Evolutionary conservation across 768 basidiomycete species (phyloP), one percentile per base, ranked within the genome.

Genomic region (Boletales sp.): DNA sequence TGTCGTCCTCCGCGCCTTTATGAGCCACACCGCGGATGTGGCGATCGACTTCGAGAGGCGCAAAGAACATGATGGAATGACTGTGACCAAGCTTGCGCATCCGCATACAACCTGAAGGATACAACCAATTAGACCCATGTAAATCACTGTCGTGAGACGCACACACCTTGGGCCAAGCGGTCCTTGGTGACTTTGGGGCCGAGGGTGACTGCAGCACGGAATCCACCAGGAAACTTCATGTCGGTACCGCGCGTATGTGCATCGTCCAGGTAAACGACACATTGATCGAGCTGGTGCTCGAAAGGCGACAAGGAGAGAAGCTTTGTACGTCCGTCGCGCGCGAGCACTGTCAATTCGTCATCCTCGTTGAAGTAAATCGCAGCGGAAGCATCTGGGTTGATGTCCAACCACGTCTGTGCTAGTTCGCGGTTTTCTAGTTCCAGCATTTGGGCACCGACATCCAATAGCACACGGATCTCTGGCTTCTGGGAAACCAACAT

Each of bases 361-460:
- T 48, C 46, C 4, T 48, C 46, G 18, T 48, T 41, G 39, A 66
- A 68, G 47, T 62, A 64, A 5, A 64, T 53, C 15, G 64, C 64
- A 6, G 64, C 64, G 28, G 53, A 35, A 15, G 49, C 47, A 15
- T 40, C 33, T 7, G 15, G 35, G 12, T 37, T 55, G 30, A 50
- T 50, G 21, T 40, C 36, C 7, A 80, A 62, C 79, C 78, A 80
- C 5, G 55, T 42, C 18, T 51, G 34, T 7, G 66, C 73, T 3
- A 80, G 45, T 18, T 74, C 63, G 6, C 57, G 38, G 50, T 76
- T 80, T 21, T 64, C 60, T 48, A 79, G 63, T 39, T 82, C 79
- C 9, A 82, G 62, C 64, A 82, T 76, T 54, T 80, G 78, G 0
- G 78, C 78, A 3, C 78, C 79, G n/a, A 80, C 75, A 49, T 80